These are phyloP conservation scores for Gastrodia elata DNA, from an alignment of 106 monocot genomes.

Conservation along the genomic window DNA sequence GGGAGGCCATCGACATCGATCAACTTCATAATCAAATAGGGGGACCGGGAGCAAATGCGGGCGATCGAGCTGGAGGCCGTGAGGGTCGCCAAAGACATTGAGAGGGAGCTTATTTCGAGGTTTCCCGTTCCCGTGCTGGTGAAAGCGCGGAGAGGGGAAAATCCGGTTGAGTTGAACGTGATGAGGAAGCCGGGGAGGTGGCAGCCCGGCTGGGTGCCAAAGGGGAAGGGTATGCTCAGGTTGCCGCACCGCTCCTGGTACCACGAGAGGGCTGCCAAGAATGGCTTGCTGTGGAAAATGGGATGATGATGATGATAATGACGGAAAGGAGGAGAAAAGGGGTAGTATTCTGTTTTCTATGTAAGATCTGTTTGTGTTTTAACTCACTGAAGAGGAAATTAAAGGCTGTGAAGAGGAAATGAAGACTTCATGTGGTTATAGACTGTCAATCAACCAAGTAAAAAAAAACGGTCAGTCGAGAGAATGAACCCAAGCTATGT, in stretches of 20 bases:
- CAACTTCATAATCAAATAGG: neutral
- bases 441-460: no score
- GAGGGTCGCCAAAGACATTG: neutral
- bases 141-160: slow-evolving; percentile 22
- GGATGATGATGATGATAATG: neutral
- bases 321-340: neutral
- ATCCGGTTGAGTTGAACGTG: neutral
- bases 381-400: no score
- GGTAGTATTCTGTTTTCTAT: no score
- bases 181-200: slow-evolving; percentile 5
- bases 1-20: neutral
- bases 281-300: neutral
- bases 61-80: slow-evolving; percentile 7
- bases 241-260: neutral
- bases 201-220: neutral
- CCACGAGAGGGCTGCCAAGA: slow-evolving; percentile 2
- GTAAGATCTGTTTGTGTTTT: no score
- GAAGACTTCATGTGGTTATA: no score
- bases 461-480: no score
- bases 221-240: slow-evolving; percentile 7
- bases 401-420: no score
- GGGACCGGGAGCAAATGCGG: slow-evolving; percentile 16
- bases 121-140: slow-evolving; percentile 8
- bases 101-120: slow-evolving; percentile 12
- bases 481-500: no score